A percentile compares a stretch with the other conserved stretches of the same genome.
These are phyloP conservation scores for Triglochin maritima DNA, from an alignment of 106 monocot genomes.

Conservation along the genomic window DNA sequence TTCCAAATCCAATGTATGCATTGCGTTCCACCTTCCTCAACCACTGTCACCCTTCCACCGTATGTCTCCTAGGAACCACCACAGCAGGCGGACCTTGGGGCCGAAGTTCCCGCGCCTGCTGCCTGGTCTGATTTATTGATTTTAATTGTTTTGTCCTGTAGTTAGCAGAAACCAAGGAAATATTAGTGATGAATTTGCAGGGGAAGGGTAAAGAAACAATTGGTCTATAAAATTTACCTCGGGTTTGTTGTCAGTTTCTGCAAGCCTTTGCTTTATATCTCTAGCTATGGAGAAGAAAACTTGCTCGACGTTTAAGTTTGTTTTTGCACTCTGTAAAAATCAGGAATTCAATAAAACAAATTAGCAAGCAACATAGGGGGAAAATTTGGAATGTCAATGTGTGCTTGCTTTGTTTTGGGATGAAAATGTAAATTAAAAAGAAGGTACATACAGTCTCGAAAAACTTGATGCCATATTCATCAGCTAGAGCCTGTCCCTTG, in stretches of 20 bases:
- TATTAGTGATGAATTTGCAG: background rate
- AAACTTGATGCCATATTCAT: slow-evolving; percentile 93
- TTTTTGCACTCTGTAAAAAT: slow-evolving; percentile 79
- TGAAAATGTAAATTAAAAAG: background rate
- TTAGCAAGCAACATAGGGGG: background rate
- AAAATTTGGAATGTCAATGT: background rate
- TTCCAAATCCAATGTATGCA: background rate
- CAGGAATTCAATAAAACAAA: background rate
- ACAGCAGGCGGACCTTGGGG: slow-evolving; percentile 61
- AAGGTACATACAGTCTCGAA: slow-evolving; percentile 69
- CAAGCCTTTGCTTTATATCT: slow-evolving; percentile 89
- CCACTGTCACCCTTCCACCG: background rate
- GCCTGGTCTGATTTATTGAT: slow-evolving; percentile 59
- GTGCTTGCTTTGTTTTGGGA: too few relatives aligned
- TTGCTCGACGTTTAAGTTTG: slow-evolving; percentile 89
- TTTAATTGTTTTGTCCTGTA: slow-evolving; percentile 65
- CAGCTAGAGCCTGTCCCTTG: slow-evolving; percentile 89
- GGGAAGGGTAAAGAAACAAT: too few relatives aligned
- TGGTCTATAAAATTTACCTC: slow-evolving; percentile 31
- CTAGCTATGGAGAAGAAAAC: slow-evolving; percentile 94
- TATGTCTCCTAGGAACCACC: slow-evolving; percentile 32
- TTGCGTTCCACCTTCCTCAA: slow-evolving; percentile 1
- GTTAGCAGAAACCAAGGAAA: background rate
- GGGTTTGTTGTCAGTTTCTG: slow-evolving; percentile 62
- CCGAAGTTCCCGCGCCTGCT: slow-evolving; percentile 33